Base-by-base conservation (phyloP, 768 basidiomycete species). In the Suillus weaverae region DNA sequence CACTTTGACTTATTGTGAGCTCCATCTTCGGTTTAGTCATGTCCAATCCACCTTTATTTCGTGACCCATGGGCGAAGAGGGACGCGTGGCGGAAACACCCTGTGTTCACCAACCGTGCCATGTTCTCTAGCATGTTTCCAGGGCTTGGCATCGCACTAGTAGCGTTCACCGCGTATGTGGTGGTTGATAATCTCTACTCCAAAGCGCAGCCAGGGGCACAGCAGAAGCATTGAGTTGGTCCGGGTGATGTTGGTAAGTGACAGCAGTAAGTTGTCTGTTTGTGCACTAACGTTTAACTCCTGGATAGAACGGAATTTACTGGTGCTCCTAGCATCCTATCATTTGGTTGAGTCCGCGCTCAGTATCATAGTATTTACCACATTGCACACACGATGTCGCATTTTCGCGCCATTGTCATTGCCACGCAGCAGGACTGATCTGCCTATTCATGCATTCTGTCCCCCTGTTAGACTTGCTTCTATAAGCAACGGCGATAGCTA, bases 121-220 rank as follows among this genome's bases (percentile, higher is more conserved):
- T 95, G 92, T 89, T 98, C 81, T 82, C 89, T 71, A 94, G 86
- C 81, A 76, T 97, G 68, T 95, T 98, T 77, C 97, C 97, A 39
- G 97, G 97, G 44, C 92, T 99, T 72, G 96, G 95, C 55, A 94
- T 94, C 63, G 97, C 93, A 41, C 84, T 94, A 59, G 93, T 90
- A 61, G 92, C 95, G 2, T 99, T 99, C 81, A 89, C 93, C 38
- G 89, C 86, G 64, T 99, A 98, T 71, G 94, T 98, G 38, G 77
- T 92, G 39, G 91, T 83, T 35, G 96, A 97, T 77, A 94, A 94
- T 73, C 64, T 90, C 36, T 83, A 84, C 69, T 71, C 79, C 59
- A 85, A 81, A 67, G 68, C 63, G 62, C 79, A 79, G 55, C 39
- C 53, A 39, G 70, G 67, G 33, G 70, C 71, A 50, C 69, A 69